Percentiles rank a stretch among this genome's conserved stretches.
Conservation (phyloP, 2,329 filamentous ascomycete species). For the Claviceps pazoutovae region DNA sequence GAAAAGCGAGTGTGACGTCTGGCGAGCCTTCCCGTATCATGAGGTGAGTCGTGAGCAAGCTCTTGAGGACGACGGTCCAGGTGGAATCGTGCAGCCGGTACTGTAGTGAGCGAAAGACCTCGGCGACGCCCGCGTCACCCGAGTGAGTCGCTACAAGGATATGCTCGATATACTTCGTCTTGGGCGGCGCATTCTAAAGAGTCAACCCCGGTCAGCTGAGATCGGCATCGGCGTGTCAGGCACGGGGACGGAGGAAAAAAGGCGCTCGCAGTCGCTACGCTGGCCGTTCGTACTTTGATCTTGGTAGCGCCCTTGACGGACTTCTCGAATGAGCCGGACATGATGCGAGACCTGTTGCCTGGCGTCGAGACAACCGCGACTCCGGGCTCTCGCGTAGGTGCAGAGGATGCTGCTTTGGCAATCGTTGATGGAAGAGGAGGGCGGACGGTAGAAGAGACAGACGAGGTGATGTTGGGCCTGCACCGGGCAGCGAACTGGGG, state of each 20-base stretch:
- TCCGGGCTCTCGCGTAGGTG: not conserved
- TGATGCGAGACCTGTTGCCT: constrained; percentile 21
- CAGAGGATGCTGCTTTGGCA: not conserved
- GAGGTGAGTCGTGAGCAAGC: constrained; percentile 84
- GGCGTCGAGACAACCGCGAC: not conserved
- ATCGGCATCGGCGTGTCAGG: not conserved
- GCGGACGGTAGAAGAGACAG: not conserved
- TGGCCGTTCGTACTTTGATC: constrained; percentile 56
- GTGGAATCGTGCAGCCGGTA: constrained; percentile 84
- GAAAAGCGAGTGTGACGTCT: constrained; percentile 74
- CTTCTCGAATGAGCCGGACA: constrained; percentile 93
- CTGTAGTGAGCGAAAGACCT: constrained; percentile 87
- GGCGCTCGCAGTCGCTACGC: not conserved
- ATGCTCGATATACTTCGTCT: constrained; percentile 98
- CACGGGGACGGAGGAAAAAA: not conserved
- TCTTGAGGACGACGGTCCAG: constrained; percentile 99
- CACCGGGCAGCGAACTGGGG: not conserved
- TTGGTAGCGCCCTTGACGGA: constrained; percentile 98
- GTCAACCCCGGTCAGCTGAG: not conserved
- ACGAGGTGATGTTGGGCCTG: constrained; percentile 2
- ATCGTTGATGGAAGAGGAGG: constrained; percentile 1
- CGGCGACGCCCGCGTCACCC: constrained; percentile 84
- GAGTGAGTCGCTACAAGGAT: constrained; percentile 91
- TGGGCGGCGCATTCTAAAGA: constrained; percentile 76
- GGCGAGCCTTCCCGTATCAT: constrained; percentile 94